Percentiles rank a stretch among this genome's conserved stretches.
Conservation (phyloP, 371 early-diverging fungal genomes). For the Phascolomyces articulosus region DNA sequence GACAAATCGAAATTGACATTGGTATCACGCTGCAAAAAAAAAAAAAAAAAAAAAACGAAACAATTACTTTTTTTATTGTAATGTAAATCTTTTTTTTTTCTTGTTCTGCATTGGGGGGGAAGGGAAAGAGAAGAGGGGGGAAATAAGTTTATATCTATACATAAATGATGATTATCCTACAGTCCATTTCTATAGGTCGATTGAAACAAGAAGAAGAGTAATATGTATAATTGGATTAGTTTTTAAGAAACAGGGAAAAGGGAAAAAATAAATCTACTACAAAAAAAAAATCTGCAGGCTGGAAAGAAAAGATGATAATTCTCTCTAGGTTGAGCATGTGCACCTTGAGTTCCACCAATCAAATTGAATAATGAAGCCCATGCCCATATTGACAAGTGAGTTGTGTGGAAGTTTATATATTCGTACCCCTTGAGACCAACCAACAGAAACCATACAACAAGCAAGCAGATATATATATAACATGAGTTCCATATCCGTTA, state of each 20-base stretch:
- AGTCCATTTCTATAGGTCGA: too few relatives aligned
- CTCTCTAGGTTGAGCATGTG: background rate
- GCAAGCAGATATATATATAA: background rate
- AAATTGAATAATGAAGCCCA: background rate
- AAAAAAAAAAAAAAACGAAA: too few relatives aligned
- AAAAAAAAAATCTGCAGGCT: background rate
- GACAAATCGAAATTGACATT: slow-evolving; percentile 1
- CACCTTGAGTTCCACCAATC: background rate
- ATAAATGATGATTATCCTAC: too few relatives aligned
- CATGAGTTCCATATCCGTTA: too few relatives aligned
- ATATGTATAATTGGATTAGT: too few relatives aligned
- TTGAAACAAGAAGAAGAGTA: too few relatives aligned
- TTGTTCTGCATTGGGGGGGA: background rate
- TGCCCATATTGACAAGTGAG: slow-evolving; percentile 1
- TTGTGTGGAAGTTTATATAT: background rate
- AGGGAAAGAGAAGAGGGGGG: background rate
- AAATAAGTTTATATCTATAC: too few relatives aligned
- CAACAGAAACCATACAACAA: background rate
- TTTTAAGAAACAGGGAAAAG: too few relatives aligned
- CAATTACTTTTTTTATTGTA: too few relatives aligned
- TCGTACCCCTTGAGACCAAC: background rate
- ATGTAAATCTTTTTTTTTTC: background rate
- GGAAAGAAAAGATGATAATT: background rate
- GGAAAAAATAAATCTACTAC: background rate
- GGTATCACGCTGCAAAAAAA: background rate